Percentiles rank a stretch among this genome's conserved stretches.
phyloP scores from a whole-genome alignment of 352 stramenopile genomes.

The Phytophthora brassicae region DNA sequence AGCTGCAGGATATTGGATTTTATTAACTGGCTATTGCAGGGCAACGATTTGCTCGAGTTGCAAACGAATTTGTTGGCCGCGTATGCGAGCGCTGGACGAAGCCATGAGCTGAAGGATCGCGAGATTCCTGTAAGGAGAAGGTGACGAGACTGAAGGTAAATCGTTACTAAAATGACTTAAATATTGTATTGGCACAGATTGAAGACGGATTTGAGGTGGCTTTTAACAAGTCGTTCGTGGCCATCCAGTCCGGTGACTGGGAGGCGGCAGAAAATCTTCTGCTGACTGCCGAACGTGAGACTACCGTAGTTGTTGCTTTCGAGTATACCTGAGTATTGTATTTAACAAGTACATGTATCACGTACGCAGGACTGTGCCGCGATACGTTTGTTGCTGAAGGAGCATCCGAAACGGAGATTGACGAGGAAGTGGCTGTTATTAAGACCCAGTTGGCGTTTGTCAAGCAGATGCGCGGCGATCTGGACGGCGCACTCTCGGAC shows the following conservation, averaged over 20 bases:
- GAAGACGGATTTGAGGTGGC: conserved; percentile 80
- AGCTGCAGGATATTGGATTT: not conserved
- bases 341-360: too few species aligned
- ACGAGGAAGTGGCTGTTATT: conserved; percentile 73
- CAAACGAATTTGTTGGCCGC: conserved; percentile 78
- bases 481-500: conserved; percentile 66
- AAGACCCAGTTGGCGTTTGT: conserved; percentile 76
- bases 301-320: not conserved
- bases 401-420: conserved; percentile 54
- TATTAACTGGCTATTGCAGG: conserved; percentile 19
- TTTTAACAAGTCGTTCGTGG: conserved; percentile 87
- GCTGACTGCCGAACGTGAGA: conserved; percentile 62
- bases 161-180: not conserved
- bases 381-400: conserved; percentile 60
- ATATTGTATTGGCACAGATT: conserved; percentile 36
- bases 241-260: conserved; percentile 67
- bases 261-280: conserved; percentile 46
- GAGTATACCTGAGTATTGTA: not conserved
- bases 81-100: conserved; percentile 64
- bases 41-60: conserved; percentile 75
- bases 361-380: conserved; percentile 60
- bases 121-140: conserved; percentile 47
- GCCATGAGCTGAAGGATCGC: conserved; percentile 50
- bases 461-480: conserved; percentile 73
- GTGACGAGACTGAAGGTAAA: not conserved